A percentile compares a stretch with the other conserved stretches of the same genome.
Evolutionary conservation across 1,139 yeast species (phyloP).

Genomic region (Suhomyces terraborum): DNA sequence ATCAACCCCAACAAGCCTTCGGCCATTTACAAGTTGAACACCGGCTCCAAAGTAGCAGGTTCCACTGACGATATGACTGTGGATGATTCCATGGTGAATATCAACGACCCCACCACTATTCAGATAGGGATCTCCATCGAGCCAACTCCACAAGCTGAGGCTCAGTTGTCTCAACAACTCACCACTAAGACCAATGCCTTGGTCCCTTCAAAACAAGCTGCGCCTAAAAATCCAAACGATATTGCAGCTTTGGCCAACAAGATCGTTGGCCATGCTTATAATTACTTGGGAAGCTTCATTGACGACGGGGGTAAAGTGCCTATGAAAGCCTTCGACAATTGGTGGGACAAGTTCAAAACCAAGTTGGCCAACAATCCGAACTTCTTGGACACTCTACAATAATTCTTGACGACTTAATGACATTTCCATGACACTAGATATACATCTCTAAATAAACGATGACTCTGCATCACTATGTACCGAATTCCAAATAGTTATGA

Average conservation of each 20-base stretch:
- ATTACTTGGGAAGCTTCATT: slow-evolving; percentile 81
- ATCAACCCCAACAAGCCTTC: slow-evolving; percentile 78
- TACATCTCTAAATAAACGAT: neutral
- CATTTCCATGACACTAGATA: neutral
- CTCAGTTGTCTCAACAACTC: slow-evolving; percentile 43
- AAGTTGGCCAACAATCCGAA: slow-evolving; percentile 78
- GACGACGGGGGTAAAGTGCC: slow-evolving; percentile 80
- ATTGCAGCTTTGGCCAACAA: slow-evolving; percentile 71
- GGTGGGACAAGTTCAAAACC: slow-evolving; percentile 93
- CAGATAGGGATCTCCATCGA: slow-evolving; percentile 90
- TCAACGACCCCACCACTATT: slow-evolving; percentile 36
- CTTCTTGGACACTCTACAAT: slow-evolving; percentile 54
- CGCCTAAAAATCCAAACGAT: slow-evolving; percentile 27
- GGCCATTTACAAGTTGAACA: slow-evolving; percentile 83
- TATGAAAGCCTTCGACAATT: slow-evolving; percentile 83
- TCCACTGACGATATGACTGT: slow-evolving; percentile 32
- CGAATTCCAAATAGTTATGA: neutral
- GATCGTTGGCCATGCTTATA: slow-evolving; percentile 89
- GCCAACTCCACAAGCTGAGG: slow-evolving; percentile 62
- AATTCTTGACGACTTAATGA: slow-evolving; percentile 1
- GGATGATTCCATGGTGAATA: slow-evolving; percentile 16
- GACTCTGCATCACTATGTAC: neutral
- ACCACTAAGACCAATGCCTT: slow-evolving; percentile 21
- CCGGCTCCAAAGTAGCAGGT: slow-evolving; percentile 38
- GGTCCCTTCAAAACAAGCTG: slow-evolving; percentile 11